Conservation (phyloP, 768 basidiomycete species). For the Coprinopsis cinerea region DNA sequence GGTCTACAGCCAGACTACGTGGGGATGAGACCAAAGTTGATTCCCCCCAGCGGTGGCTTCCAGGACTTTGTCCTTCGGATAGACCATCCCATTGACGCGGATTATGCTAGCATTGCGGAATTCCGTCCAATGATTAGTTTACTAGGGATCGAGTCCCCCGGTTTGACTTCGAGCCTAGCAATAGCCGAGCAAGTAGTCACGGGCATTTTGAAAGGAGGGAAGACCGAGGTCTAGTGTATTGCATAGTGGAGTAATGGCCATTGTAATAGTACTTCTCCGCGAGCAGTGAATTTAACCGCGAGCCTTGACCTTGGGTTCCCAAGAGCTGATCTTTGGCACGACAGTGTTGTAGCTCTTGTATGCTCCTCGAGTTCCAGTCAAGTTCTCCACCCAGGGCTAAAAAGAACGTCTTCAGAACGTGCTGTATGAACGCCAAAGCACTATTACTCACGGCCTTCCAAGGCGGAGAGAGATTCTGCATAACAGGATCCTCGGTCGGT, state of each 20-base stretch:
- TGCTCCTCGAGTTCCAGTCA: conserved; percentile 91
- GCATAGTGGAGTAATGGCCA: conserved; percentile 1
- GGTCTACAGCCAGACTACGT: conserved; percentile 78
- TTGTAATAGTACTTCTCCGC: not conserved
- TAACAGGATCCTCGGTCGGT: conserved; percentile 67
- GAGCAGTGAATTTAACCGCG: conserved; percentile 31
- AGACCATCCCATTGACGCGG: conserved; percentile 43
- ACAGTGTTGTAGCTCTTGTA: conserved; percentile 87
- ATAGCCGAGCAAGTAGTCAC: conserved; percentile 75
- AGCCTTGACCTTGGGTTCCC: conserved; percentile 68
- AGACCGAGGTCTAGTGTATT: not conserved
- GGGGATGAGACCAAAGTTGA: conserved; percentile 85
- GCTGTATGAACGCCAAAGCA: conserved; percentile 1
- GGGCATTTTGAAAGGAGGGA: not conserved
- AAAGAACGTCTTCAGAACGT: conserved; percentile 6
- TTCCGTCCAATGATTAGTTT: conserved; percentile 67
- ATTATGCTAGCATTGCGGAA: conserved; percentile 17
- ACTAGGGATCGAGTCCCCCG: conserved; percentile 89
- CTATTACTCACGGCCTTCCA: conserved; percentile 73
- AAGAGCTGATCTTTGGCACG: conserved; percentile 73
- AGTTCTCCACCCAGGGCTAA: conserved; percentile 80
- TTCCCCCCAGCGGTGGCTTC: conserved; percentile 66
- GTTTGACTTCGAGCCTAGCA: conserved; percentile 81
- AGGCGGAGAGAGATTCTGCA: conserved; percentile 62
- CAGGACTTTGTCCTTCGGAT: conserved; percentile 76